These are phyloP conservation scores for Selaginella tamariscina DNA, from an alignment of 75 land plant genomes.

Conservation along the genomic window DNA sequence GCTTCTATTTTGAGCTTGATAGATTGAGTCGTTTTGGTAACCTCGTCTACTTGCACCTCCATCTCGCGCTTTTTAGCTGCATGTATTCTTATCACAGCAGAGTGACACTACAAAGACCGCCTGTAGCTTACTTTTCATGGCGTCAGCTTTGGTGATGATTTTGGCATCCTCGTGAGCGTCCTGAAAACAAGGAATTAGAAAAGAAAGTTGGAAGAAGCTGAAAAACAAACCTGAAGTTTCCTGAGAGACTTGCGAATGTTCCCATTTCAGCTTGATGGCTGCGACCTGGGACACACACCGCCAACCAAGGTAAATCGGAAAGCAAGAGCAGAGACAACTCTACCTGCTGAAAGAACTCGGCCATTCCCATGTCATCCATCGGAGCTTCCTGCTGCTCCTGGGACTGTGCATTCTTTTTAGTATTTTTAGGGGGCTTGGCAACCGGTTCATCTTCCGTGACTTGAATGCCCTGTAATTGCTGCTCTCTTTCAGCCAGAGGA, in stretches of 20 bases:
- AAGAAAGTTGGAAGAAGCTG: background rate
- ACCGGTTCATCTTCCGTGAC: background rate
- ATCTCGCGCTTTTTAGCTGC: background rate
- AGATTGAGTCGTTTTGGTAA: background rate
- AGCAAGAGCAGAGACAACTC: background rate
- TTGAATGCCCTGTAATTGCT: background rate
- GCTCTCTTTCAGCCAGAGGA: background rate
- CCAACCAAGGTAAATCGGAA: too few relatives aligned
- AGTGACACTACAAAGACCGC: background rate
- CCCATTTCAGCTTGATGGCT: slow-evolving; percentile 49
- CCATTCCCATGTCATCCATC: slow-evolving; percentile 10
- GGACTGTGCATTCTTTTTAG: background rate
- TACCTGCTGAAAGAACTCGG: slow-evolving; percentile 24
- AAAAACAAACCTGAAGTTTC: slow-evolving; percentile 48
- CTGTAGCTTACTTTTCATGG: slow-evolving; percentile 63
- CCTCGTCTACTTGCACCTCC: background rate
- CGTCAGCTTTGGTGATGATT: slow-evolving; percentile 66
- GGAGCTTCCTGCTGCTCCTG: background rate
- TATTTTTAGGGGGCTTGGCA: too few relatives aligned
- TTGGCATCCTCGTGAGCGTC: slow-evolving; percentile 85
- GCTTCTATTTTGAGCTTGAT: background rate
- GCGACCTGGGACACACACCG: too few relatives aligned
- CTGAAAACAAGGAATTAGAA: slow-evolving; percentile 20
- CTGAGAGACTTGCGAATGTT: slow-evolving; percentile 44
- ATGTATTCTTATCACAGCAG: too few relatives aligned